Evolutionary conservation across 2,329 filamentous ascomycete genomes (phyloP), one percentile per base, ranked within the genome.

Genomic region (Trichoderma pleuroti): DNA sequence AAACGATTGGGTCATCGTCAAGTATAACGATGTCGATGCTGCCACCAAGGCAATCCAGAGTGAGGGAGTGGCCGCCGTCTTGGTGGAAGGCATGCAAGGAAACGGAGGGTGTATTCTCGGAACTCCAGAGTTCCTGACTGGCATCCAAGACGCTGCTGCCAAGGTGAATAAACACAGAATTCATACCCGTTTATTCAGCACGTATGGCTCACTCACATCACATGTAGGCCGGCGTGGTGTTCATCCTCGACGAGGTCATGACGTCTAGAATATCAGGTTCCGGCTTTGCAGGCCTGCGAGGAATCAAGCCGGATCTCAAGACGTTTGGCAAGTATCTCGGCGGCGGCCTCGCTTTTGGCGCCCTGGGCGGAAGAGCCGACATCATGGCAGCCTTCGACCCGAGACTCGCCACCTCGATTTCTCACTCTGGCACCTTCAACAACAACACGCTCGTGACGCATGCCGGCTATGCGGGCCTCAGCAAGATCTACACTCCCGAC

Each of bases 191-290:
- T 26, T 28, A 30, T 32, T 5, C 1, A 3, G 14, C 14, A n/a
- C 5, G 2, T 57, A n/a, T 9, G 21, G 6, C 56, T 60, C 16
- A 60, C 36, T 10, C 18, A 34, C 34, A 57, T 46, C 18, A 36
- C 21, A 28, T 14, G 8, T 21, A 84, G 75, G 78, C 82, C 0
- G 86, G 85, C 2, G 86, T 87, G 0, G 71, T 93, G 1, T 85
- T 93, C 73, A 88, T 93, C 42, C 81, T 92, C 16, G 91, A 93
- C 76, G 91, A 93, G 78, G 90, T 93, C 7, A 90, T 92, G 86
- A 92, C 90, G 0, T 90, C 87, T 4, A 84, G 90, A 2, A 79
- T 92, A 32, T 76, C 75, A 4, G 81, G 81, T 2, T 80, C 83
- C 8, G 89, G 90, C 0, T 77, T 89, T 4, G 82, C 84, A 7